phyloP scores from a whole-genome alignment of 148 eudicot genomes.

The Spergularia marina region DNA sequence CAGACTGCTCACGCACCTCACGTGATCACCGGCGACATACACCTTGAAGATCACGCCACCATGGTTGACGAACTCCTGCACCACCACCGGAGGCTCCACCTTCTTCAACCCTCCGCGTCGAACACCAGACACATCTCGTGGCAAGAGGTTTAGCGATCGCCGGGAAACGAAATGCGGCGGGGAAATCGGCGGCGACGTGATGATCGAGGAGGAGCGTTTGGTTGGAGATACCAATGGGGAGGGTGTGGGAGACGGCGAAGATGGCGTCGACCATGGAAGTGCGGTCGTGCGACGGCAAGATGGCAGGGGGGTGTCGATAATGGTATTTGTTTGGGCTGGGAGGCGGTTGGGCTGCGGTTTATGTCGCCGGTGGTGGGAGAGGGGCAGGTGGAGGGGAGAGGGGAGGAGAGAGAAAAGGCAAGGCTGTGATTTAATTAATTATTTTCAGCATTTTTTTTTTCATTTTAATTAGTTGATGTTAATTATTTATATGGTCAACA shows the following conservation, averaged over 20 bases:
- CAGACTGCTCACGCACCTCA: slow-evolving; percentile 48
- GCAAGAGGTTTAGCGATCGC: slow-evolving; percentile 57
- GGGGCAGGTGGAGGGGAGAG: too few relatives aligned
- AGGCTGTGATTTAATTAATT: too few relatives aligned
- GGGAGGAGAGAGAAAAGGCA: too few relatives aligned
- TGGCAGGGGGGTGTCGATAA: too few relatives aligned
- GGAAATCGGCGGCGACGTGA: neutral
- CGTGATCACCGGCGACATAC: slow-evolving; percentile 62
- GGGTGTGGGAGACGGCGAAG: slow-evolving; percentile 8
- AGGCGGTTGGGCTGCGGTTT: too few relatives aligned
- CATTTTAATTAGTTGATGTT: too few relatives aligned
- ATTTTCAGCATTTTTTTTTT: too few relatives aligned
- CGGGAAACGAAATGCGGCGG: slow-evolving; percentile 38
- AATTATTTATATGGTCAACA: too few relatives aligned
- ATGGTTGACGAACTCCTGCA: slow-evolving; percentile 72
- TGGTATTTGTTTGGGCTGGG: too few relatives aligned
- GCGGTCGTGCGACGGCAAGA: too few relatives aligned
- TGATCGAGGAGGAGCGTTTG: slow-evolving; percentile 36
- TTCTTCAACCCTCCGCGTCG: slow-evolving; percentile 37
- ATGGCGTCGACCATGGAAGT: slow-evolving; percentile 59
- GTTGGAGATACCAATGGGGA: slow-evolving; percentile 28
- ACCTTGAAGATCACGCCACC: slow-evolving; percentile 67
- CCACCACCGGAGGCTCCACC: slow-evolving; percentile 40
- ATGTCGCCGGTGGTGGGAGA: too few relatives aligned
- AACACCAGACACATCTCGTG: slow-evolving; percentile 58